A percentile compares a stretch with the other conserved stretches of the same genome.
These are phyloP conservation scores for Vaccinium corymbosum DNA, from an alignment of 148 eudicot species.

Conservation along the genomic window DNA sequence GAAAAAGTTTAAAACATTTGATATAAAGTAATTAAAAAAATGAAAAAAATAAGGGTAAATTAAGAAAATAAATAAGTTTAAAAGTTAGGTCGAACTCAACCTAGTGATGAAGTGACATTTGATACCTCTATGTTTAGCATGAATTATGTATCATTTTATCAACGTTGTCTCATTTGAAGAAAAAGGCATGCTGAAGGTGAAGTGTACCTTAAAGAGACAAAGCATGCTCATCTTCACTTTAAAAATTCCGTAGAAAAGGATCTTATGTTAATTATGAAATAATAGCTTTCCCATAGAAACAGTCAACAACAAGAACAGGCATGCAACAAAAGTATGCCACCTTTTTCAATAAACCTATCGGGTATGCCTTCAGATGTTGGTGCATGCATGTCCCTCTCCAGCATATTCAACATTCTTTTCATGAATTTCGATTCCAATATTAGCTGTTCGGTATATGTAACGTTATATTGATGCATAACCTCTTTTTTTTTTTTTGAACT, in stretches of 20 bases:
- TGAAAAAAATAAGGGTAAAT: too few relatives aligned
- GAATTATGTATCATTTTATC: not conserved
- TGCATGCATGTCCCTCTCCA: not conserved
- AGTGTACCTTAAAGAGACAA: constrained; percentile 6
- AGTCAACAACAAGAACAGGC: too few relatives aligned
- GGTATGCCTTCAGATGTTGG: not conserved
- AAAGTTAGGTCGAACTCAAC: not conserved
- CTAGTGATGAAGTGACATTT: too few relatives aligned
- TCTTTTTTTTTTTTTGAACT: too few relatives aligned
- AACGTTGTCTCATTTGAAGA: not conserved
- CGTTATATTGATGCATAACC: not conserved
- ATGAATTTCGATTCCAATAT: not conserved
- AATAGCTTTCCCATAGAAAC: too few relatives aligned
- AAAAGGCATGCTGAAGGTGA: not conserved
- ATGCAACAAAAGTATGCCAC: not conserved
- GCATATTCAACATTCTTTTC: not conserved
- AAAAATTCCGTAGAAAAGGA: not conserved
- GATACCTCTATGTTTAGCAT: too few relatives aligned
- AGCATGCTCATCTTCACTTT: constrained; percentile 18
- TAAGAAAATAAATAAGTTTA: too few relatives aligned
- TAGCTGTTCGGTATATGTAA: not conserved
- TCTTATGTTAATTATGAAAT: not conserved
- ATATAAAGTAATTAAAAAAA: too few relatives aligned
- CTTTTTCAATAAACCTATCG: not conserved
- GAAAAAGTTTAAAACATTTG: too few relatives aligned